Percentiles rank a stretch among this genome's conserved stretches.
phyloP scores from a whole-genome alignment of 768 basidiomycete species.

The Asterophora lycoperdoides region DNA sequence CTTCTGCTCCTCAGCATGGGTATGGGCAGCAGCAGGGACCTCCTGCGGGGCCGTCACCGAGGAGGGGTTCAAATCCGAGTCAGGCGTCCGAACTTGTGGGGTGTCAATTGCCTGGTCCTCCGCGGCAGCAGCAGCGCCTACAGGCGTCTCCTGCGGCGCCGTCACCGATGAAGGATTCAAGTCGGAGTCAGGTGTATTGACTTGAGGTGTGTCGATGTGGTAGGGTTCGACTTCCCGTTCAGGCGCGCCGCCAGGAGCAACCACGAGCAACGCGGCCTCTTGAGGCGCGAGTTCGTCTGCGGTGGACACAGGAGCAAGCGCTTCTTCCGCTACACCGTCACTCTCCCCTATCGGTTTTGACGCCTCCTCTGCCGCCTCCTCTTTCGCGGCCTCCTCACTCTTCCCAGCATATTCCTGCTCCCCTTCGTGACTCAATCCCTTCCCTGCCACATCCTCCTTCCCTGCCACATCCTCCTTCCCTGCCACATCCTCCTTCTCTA shows the following conservation, averaged over 20 bases:
- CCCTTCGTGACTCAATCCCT: too few relatives aligned
- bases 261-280: too few relatives aligned
- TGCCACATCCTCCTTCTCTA: too few relatives aligned
- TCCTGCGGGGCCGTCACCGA: background rate
- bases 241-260: too few relatives aligned
- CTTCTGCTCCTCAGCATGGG: background rate
- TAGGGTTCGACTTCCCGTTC: too few relatives aligned
- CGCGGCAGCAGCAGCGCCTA: background rate
- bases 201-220: conserved; percentile 2
- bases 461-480: too few relatives aligned
- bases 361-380: conserved; percentile 5
- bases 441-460: too few relatives aligned
- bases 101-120: background rate
- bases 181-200: conserved; percentile 4
- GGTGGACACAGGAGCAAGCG: too few relatives aligned
- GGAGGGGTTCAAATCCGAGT: background rate
- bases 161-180: conserved; percentile 5
- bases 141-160: background rate
- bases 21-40: background rate
- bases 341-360: conserved; percentile 3
- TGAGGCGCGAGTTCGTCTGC: background rate
- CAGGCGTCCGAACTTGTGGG: conserved; percentile 2
- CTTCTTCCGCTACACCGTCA: background rate
- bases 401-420: too few relatives aligned
- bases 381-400: background rate